Percentiles rank a stretch among this genome's conserved stretches.
phyloP scores from a whole-genome alignment of 2,329 filamentous ascomycete genomes.

The Tricladium varicosporioides region DNA sequence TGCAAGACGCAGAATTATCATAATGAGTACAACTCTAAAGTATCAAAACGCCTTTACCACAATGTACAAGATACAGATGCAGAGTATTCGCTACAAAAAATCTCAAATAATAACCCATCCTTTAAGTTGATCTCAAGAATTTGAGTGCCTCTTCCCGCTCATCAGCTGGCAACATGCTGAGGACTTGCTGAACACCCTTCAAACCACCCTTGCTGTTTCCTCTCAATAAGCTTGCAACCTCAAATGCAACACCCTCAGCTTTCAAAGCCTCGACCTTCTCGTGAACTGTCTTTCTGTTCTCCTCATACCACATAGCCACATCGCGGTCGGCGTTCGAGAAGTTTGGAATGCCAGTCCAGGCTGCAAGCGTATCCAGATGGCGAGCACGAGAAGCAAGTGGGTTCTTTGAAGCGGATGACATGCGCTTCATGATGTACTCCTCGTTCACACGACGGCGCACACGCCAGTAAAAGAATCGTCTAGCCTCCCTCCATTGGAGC shows the following conservation, averaged over 20 bases:
- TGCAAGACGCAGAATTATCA: background rate
- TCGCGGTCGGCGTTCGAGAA: conserved; percentile 78
- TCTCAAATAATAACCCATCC: background rate
- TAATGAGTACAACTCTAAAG: background rate
- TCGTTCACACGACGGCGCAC: conserved; percentile 94
- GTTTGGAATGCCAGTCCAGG: conserved; percentile 76
- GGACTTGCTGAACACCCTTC: conserved; percentile 81
- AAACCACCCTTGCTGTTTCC: conserved; percentile 68
- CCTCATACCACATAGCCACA: conserved; percentile 94
- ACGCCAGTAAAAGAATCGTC: conserved; percentile 99
- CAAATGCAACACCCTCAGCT: conserved; percentile 67
- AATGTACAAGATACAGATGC: conserved; percentile 9
- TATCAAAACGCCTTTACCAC: conserved; percentile 10
- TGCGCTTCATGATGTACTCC: conserved; percentile 93
- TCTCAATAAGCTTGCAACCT: conserved; percentile 67
- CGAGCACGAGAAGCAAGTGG: conserved; percentile 54
- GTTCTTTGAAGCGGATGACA: conserved; percentile 51
- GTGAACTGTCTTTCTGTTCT: conserved; percentile 79
- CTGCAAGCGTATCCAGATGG: conserved; percentile 73
- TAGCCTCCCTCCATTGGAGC: conserved; percentile 82
- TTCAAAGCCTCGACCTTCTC: conserved; percentile 84
- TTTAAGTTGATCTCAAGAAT: conserved; percentile 28
- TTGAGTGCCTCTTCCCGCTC: conserved; percentile 66
- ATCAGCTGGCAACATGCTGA: conserved; percentile 81
- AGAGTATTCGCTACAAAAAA: conserved; percentile 5